Conservation (phyloP, 2,329 filamentous ascomycete genomes). For the Trichoderma gracile region DNA sequence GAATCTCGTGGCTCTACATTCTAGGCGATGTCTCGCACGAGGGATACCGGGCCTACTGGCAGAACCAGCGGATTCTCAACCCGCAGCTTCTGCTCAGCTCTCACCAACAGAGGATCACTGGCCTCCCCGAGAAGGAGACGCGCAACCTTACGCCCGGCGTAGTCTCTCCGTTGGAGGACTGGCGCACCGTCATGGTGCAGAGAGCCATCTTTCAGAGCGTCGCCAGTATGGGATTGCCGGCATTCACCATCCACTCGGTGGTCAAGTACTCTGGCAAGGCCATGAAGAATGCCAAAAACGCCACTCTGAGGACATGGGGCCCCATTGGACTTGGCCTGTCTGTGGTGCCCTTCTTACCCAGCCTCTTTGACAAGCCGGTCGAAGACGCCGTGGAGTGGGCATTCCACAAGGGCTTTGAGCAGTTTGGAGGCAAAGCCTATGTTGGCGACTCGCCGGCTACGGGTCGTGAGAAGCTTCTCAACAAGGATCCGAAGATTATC, state of each 20-base stretch:
- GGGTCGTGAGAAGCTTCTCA: constrained; percentile 49
- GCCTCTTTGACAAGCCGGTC: constrained; percentile 86
- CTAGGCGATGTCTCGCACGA: constrained; percentile 88
- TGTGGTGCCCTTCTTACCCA: constrained; percentile 80
- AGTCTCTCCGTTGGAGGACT: constrained; percentile 80
- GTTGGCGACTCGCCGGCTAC: constrained; percentile 57
- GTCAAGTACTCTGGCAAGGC: constrained; percentile 85
- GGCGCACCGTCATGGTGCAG: constrained; percentile 86
- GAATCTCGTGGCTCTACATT: constrained; percentile 88
- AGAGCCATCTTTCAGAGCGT: constrained; percentile 86
- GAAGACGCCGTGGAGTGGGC: constrained; percentile 88
- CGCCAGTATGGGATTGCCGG: constrained; percentile 90
- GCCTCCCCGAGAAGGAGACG: constrained; percentile 42
- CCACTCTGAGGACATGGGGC: constrained; percentile 75
- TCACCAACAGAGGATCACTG: constrained; percentile 51
- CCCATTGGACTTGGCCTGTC: constrained; percentile 82
- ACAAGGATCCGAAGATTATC: constrained; percentile 45
- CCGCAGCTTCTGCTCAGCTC: constrained; percentile 61
- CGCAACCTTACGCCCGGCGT: constrained; percentile 41
- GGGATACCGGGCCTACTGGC: constrained; percentile 90
- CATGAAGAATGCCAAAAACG: constrained; percentile 80
- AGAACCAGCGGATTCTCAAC: constrained; percentile 75
- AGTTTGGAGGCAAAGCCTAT: constrained; percentile 63
- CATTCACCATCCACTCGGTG: constrained; percentile 90
- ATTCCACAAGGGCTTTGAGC: constrained; percentile 79